Evolutionary conservation across 441 rosid genomes (phyloP).

Genomic region (Raphanus hybrid): DNA sequence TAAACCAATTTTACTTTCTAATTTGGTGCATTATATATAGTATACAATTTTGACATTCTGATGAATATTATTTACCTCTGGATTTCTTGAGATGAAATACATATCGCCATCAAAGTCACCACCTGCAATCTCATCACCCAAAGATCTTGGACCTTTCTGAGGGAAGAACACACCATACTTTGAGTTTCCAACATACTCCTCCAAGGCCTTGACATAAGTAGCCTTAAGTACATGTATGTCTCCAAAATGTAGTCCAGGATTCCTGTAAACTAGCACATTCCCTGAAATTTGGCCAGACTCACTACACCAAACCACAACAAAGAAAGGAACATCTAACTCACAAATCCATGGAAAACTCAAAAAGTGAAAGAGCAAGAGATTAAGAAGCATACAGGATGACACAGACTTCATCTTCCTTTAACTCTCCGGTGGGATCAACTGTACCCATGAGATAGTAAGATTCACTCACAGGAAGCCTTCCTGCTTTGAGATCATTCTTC

Average conservation of each 20-base stretch:
- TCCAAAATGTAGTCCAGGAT: constrained; percentile 86
- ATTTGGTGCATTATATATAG: background rate
- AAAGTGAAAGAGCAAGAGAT: constrained; percentile 6
- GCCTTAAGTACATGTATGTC: constrained; percentile 77
- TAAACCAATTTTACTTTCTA: background rate
- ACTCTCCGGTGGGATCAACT: constrained; percentile 7
- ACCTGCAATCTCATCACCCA: constrained; percentile 34
- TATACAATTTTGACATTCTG: too few relatives aligned
- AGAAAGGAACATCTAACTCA: too few relatives aligned
- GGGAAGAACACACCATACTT: constrained; percentile 86
- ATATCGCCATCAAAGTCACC: too few relatives aligned
- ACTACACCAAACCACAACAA: constrained; percentile 28
- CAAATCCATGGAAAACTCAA: background rate
- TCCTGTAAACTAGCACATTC: constrained; percentile 70
- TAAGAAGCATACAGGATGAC: background rate
- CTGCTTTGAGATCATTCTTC: constrained; percentile 57
- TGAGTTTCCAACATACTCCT: constrained; percentile 63
- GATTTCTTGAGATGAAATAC: constrained; percentile 68
- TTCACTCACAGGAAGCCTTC: constrained; percentile 63
- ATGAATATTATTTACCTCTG: constrained; percentile 48
- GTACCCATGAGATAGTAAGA: constrained; percentile 91
- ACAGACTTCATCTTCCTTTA: too few relatives aligned
- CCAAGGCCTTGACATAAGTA: constrained; percentile 55
- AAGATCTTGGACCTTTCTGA: constrained; percentile 66
- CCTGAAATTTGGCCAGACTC: constrained; percentile 78